phyloP scores from a whole-genome alignment of 495 filamentous ascomycete species.

The Podospora sp. region DNA sequence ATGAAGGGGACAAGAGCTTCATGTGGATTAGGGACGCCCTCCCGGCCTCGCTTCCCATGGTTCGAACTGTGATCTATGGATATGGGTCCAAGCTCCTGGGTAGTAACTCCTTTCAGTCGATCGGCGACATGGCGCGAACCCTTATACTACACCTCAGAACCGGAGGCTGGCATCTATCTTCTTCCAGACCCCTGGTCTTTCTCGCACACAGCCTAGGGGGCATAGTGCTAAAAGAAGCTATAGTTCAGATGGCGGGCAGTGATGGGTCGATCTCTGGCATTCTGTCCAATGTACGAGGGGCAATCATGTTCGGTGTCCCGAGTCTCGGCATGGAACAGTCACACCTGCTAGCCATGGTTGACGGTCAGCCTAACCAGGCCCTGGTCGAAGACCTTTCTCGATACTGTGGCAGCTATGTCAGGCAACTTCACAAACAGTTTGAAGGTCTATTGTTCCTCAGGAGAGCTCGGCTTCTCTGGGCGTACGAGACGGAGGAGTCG shows the following conservation, averaged over 20 bases:
- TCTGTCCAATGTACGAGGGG: neutral
- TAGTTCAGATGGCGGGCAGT: slow-evolving; percentile 25
- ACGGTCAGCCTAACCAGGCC: neutral
- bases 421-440: neutral
- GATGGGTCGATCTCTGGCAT: too few relatives aligned
- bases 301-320: neutral
- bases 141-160: slow-evolving; percentile 10
- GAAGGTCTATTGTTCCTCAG: neutral
- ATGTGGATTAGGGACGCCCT: slow-evolving; percentile 44
- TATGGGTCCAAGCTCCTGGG: slow-evolving; percentile 28
- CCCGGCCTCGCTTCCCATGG: slow-evolving; percentile 24
- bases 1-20: slow-evolving; percentile 18
- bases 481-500: neutral
- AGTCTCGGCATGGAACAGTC: neutral
- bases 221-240: slow-evolving; percentile 35
- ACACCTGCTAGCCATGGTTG: neutral
- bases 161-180: slow-evolving; percentile 5
- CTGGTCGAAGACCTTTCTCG: neutral
- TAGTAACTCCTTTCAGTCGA: slow-evolving; percentile 26
- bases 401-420: neutral
- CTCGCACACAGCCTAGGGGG: slow-evolving; percentile 44
- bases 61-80: slow-evolving; percentile 34
- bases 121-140: slow-evolving; percentile 21
- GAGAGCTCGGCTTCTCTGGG: neutral
- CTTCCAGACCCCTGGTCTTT: slow-evolving; percentile 31